These are phyloP conservation scores for Coemansia biformis DNA, from an alignment of 192 early-diverging fungal species.

Conservation along the genomic window DNA sequence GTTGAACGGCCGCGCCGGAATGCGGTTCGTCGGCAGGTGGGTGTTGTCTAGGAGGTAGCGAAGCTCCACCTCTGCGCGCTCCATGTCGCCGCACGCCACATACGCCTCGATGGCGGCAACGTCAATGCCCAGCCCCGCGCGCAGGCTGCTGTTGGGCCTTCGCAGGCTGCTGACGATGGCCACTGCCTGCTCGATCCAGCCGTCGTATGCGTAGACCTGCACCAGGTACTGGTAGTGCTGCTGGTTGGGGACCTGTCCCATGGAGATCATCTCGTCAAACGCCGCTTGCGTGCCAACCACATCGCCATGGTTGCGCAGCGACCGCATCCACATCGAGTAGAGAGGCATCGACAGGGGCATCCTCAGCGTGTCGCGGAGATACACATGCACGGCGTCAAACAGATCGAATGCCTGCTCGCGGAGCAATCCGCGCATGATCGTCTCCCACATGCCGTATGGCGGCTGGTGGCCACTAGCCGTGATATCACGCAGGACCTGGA, in stretches of 20 bases:
- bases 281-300: constrained; percentile 34
- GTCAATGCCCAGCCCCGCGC: constrained; percentile 22
- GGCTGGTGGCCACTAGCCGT: constrained; percentile 10
- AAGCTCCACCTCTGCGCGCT: constrained; percentile 35
- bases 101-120: constrained; percentile 40
- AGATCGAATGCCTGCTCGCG: constrained; percentile 44
- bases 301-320: constrained; percentile 43
- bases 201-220: constrained; percentile 35
- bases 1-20: constrained; percentile 47
- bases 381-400: constrained; percentile 37
- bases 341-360: constrained; percentile 41
- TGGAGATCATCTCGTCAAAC: constrained; percentile 38
- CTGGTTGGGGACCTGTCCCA: constrained; percentile 44
- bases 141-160: constrained; percentile 25
- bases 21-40: constrained; percentile 17
- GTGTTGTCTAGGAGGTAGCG: constrained; percentile 22
- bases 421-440: constrained; percentile 27
- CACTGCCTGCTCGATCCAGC: constrained; percentile 38
- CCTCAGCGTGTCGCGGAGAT: constrained; percentile 24
- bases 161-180: constrained; percentile 36
- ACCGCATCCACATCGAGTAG: constrained; percentile 43
- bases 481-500: constrained; percentile 30
- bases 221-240: constrained; percentile 44
- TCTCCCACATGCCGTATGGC: constrained; percentile 25
- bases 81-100: constrained; percentile 34